phyloP scores from a whole-genome alignment of 139 green algal genomes.

The Gonium pectorale region DNA sequence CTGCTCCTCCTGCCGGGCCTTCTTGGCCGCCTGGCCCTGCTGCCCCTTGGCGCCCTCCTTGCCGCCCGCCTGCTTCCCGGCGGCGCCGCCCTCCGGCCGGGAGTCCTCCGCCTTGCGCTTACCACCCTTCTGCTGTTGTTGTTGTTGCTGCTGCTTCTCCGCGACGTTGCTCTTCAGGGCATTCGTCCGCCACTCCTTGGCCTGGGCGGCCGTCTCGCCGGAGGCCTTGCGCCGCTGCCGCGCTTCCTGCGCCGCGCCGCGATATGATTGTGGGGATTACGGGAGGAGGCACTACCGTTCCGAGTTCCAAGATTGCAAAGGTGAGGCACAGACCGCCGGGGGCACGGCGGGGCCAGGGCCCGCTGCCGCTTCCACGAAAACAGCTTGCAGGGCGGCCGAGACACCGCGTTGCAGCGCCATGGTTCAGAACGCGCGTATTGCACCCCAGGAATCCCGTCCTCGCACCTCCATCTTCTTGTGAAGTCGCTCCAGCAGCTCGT shows the following conservation, averaged over 20 bases:
- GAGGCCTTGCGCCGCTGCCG: conserved; percentile 43
- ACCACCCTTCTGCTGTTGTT: conserved; percentile 1
- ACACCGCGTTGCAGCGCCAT: too few species aligned
- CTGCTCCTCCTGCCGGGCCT: conserved; percentile 26
- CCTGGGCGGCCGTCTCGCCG: conserved; percentile 1
- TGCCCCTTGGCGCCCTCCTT: conserved; percentile 5
- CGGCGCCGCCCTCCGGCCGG: neutral
- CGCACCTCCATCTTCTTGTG: conserved; percentile 71
- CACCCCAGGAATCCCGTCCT: too few species aligned
- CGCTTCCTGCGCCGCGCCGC: conserved; percentile 48
- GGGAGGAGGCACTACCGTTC: too few species aligned
- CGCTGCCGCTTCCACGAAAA: too few species aligned
- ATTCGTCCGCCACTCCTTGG: conserved; percentile 62
- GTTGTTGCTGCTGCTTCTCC: conserved; percentile 48
- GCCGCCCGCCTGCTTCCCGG: neutral
- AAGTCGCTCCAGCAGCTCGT: conserved; percentile 74
- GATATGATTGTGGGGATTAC: neutral
- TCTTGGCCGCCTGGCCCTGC: conserved; percentile 34
- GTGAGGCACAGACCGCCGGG: too few species aligned
- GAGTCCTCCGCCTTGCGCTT: neutral
- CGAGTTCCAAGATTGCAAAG: too few species aligned
- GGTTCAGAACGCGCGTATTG: too few species aligned
- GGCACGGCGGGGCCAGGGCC: too few species aligned
- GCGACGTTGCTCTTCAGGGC: conserved; percentile 45
- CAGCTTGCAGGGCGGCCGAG: too few species aligned